phyloP scores from a whole-genome alignment of 495 filamentous ascomycete genomes.

The Annulohypoxylon maeteangense region DNA sequence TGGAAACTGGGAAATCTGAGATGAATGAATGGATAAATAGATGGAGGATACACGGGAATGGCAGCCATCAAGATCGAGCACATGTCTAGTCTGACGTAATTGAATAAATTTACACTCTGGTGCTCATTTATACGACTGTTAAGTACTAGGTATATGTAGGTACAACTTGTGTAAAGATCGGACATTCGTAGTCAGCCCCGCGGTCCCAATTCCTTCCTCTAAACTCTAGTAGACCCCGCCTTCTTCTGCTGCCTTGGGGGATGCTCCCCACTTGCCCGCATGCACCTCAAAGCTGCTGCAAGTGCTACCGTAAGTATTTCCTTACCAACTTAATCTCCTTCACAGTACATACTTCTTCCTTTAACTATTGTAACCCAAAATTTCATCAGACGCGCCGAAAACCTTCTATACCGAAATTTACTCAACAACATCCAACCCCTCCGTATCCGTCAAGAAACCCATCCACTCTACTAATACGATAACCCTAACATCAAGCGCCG shows the following conservation, averaged over 20 bases:
- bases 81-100: background rate
- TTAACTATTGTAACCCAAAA: conserved; percentile 34
- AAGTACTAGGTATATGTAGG: background rate
- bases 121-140: background rate
- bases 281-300: conserved; percentile 37
- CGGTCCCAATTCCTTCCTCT: background rate
- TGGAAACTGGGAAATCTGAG: background rate
- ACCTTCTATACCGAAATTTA: conserved; percentile 1
- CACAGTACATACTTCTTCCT: conserved; percentile 9
- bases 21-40: background rate
- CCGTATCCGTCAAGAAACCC: background rate
- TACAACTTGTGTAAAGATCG: background rate
- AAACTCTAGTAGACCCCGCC: conserved; percentile 17
- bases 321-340: conserved; percentile 9
- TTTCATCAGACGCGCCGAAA: conserved; percentile 17
- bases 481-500: background rate
- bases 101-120: background rate
- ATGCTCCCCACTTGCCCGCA: conserved; percentile 33
- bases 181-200: conserved; percentile 13
- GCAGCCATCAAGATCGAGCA: background rate
- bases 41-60: background rate
- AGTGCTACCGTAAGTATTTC: conserved; percentile 25
- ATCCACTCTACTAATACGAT: background rate
- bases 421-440: background rate
- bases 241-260: conserved; percentile 34